phyloP scores from a whole-genome alignment of 768 basidiomycete species.

The Tephrocybe sp. region DNA sequence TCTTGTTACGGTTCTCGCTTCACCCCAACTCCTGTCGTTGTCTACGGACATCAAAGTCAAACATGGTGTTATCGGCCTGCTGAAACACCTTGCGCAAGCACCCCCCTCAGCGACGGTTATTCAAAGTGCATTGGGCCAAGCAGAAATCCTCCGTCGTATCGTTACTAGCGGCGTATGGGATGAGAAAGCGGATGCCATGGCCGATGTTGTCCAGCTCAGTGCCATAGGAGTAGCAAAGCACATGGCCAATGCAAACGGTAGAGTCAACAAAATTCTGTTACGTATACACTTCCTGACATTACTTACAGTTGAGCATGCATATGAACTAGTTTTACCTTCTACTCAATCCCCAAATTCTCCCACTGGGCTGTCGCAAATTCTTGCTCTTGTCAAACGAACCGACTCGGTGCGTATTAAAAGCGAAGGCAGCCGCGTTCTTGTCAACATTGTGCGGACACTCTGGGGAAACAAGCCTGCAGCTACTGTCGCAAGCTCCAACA shows the following conservation, averaged over 20 bases:
- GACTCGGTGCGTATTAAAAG: conserved; percentile 82
- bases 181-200: conserved; percentile 70
- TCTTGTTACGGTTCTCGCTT: conserved; percentile 60
- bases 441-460: conserved; percentile 79
- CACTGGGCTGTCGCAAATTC: conserved; percentile 63
- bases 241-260: conserved; percentile 75
- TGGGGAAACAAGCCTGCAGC: conserved; percentile 52
- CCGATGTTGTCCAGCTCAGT: conserved; percentile 81
- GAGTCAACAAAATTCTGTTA: conserved; percentile 19
- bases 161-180: conserved; percentile 66
- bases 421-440: conserved; percentile 86
- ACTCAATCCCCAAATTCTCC: conserved; percentile 25
- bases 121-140: conserved; percentile 55
- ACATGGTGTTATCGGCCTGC: conserved; percentile 82
- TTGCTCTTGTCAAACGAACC: conserved; percentile 73
- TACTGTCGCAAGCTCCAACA: conserved; percentile 18
- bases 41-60: conserved; percentile 76
- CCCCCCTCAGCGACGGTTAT: conserved; percentile 56
- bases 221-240: conserved; percentile 90
- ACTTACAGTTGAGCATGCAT: conserved; percentile 40
- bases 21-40: conserved; percentile 50
- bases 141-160: conserved; percentile 61
- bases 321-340: conserved; percentile 50
- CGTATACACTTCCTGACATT: not conserved
- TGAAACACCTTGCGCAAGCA: conserved; percentile 82